Base-by-base conservation (phyloP, 208 protist species). In the Herpetomonas tarakana region DNA sequence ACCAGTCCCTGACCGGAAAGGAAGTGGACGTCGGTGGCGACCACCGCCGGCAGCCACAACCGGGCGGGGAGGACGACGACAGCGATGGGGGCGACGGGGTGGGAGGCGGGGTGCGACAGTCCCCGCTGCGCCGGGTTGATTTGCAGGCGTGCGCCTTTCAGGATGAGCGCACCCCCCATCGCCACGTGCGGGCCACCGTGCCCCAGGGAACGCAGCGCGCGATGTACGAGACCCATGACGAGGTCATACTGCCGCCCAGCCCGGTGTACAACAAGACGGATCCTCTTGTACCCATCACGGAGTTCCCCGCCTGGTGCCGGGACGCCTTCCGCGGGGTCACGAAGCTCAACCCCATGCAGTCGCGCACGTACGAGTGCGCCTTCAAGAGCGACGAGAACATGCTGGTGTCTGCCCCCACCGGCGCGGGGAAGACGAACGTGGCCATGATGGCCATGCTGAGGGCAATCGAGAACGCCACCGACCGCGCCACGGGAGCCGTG, bases 371-470 rank as follows among this genome's bases (percentile, higher is more conserved):
- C 76, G 60, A 88, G 19, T 81, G 78, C 21, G 96, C 98, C 39
- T 98, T 99, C 63, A 31, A 86, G 14, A 81, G 72, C 2, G 80
- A 94, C 52, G 94, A 99, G 47, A 99, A 99, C 78, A 88, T 99
- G 72, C 88, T 99, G 26, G 65, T 99, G 4, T 99, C 97, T 65
- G 96, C 96, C 4, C 98, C 98, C n/a, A 99, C 99, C 22, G 98
- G 98, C 29, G 97, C 98, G 2, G 99, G 99, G 49, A 99, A 99
- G 78, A 99, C 99, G 30, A 99, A 99, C 78, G 96, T 99, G 21
- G 99, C 99, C n/a, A 93, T 99, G 82, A 92, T 99, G 55, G 73
- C 89, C 12, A 99, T 99, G 58, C 85, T 99, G 6, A 93, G 97
- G 21, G 92, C 96, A 51, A 62, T 85, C 57, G 67, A 44, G 22